Evolutionary conservation across 2,329 filamentous ascomycete species (phyloP).

Genomic region (Ceratocystis harringtonii): DNA sequence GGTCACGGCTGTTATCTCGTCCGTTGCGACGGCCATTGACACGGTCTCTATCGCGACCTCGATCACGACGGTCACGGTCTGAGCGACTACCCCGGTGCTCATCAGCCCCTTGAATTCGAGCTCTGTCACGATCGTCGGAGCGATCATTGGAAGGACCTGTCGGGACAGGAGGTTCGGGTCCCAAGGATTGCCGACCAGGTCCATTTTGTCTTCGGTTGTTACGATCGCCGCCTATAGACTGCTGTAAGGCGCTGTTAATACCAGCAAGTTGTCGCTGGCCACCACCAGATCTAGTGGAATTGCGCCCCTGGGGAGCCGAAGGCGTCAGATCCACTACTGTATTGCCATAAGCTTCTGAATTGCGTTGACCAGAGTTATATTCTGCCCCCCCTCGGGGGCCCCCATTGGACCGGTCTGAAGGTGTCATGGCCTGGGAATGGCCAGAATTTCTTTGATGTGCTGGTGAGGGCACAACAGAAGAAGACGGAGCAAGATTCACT

Average conservation of each 20-base stretch:
- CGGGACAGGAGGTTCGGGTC: slow-evolving; percentile 9
- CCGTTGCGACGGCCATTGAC: slow-evolving; percentile 27
- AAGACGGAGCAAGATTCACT: slow-evolving; percentile 1
- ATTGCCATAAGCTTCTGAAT: slow-evolving; percentile 4
- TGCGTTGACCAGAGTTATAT: neutral
- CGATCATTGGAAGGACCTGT: slow-evolving; percentile 13
- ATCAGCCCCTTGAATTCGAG: slow-evolving; percentile 23
- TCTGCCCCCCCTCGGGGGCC: neutral
- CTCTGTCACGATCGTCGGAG: slow-evolving; percentile 23
- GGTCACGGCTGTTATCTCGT: slow-evolving; percentile 37
- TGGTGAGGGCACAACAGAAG: neutral
- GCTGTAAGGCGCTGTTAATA: slow-evolving; percentile 44
- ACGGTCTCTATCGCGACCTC: slow-evolving; percentile 24
- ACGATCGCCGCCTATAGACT: slow-evolving; percentile 27
- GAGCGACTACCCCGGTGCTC: slow-evolving; percentile 29
- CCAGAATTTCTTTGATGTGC: neutral
- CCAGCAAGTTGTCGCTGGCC: slow-evolving; percentile 38
- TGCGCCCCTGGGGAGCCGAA: neutral
- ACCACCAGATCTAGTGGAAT: neutral
- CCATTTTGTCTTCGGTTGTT: slow-evolving; percentile 6
- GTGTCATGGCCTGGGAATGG: neutral
- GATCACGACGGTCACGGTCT: slow-evolving; percentile 31
- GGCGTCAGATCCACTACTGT: slow-evolving; percentile 2
- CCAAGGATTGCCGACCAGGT: neutral
- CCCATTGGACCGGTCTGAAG: neutral